Conservation (phyloP, 2,329 filamentous ascomycete species). For the Ophiosphaerella korrae region DNA sequence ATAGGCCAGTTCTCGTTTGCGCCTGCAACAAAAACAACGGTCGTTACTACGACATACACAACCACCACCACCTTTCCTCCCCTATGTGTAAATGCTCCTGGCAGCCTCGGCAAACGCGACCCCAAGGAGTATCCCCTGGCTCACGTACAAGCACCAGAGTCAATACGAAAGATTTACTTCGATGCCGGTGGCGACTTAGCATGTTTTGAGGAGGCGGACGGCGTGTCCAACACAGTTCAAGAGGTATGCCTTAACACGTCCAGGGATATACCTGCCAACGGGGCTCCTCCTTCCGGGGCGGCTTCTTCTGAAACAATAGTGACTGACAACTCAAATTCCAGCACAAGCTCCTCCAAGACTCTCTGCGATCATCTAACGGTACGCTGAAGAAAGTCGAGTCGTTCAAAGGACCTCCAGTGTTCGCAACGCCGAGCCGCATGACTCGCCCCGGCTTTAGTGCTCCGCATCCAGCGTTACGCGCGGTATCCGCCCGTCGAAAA, state of each 20-base stretch:
- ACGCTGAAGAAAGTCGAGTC: constrained; percentile 47
- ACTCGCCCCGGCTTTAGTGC: constrained; percentile 34
- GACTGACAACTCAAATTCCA: constrained; percentile 40
- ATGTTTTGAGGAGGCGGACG: constrained; percentile 67
- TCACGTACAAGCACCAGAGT: constrained; percentile 77
- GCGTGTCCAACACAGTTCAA: constrained; percentile 58
- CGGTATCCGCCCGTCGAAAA: constrained; percentile 48
- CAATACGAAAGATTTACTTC: constrained; percentile 78
- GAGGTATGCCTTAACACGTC: constrained; percentile 53
- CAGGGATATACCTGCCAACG: constrained; percentile 23
- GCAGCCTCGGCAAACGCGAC: constrained; percentile 74
- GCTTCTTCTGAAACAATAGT: constrained; percentile 8
- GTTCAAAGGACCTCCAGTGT: constrained; percentile 50
- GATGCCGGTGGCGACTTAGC: constrained; percentile 66
- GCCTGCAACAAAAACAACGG: constrained; percentile 67
- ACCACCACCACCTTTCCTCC: constrained; percentile 83
- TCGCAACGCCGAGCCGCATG: constrained; percentile 48
- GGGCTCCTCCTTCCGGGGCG: constrained; percentile 24
- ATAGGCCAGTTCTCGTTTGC: constrained; percentile 66
- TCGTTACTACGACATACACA: constrained; percentile 89
- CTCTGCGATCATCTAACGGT: constrained; percentile 55
- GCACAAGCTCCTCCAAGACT: constrained; percentile 52
- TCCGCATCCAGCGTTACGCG: constrained; percentile 26
- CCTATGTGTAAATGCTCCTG: constrained; percentile 76
- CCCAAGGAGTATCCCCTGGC: constrained; percentile 90